Evolutionary conservation across 345 rosid species (phyloP), one percentile per base, ranked within the genome.

Genomic region (Bruguiera sexangula): DNA sequence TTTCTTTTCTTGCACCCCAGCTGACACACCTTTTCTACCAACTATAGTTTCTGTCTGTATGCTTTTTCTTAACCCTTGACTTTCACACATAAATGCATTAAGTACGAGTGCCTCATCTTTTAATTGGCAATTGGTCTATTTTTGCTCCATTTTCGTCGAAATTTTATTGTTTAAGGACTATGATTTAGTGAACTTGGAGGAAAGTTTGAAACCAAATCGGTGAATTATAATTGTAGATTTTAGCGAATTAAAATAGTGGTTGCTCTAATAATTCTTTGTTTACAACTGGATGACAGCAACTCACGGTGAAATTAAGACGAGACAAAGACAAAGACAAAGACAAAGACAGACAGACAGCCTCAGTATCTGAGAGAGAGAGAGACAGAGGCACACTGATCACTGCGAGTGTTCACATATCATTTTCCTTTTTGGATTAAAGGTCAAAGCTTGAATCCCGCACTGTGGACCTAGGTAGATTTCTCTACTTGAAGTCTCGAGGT

Each of bases 251-350:
- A 68, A 16, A 0, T 3, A 9, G 26, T 43, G 63, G 48, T 55
- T 22, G 15, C 65, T 72, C 65, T 60, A 6, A 46, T 58, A 52
- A 43, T 43, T 43, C 1, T 43, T 43, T 43, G 50, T 18, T 11
- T 61, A 50, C 69, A 58, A 51, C n/a, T 32, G 50, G 57, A 66
- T 5, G 37, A 65, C 18, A 53, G 39, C 58, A 1, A 30, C 43
- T n/a, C 59, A 18, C n/a, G 8, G 0, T 26, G 30, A 63, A 15
- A 50, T n/a, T 5, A 32, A 20, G 65, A 51, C 61, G 60, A 30
- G 52, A 51, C 62, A 71, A 24, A 24, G 24, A 51, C 62, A 71
- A 24, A 24, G 24, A 51, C 62, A 71, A 26, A 70, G 34, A 53
- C 59, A 48, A 16, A 31, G 39, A 64, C 53, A 22, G 32, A 31